Conservation (phyloP, 2,329 filamentous ascomycete species). For the Pyrenochaeta sp. region DNA sequence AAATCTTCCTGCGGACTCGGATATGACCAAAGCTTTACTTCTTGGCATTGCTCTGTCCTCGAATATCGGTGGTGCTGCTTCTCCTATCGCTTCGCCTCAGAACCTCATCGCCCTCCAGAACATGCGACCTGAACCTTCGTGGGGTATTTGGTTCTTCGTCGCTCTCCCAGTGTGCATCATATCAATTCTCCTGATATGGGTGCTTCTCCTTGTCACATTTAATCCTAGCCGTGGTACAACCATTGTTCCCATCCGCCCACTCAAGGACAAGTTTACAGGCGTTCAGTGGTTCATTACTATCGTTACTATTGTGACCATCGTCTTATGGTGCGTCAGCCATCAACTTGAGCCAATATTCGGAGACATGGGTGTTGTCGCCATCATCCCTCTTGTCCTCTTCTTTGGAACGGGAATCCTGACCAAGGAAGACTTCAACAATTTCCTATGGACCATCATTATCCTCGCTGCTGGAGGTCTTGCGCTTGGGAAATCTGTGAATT, state of each 20-base stretch:
- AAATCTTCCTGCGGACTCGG: conserved; percentile 86
- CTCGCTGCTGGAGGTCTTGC: conserved; percentile 92
- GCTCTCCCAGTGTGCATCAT: conserved; percentile 91
- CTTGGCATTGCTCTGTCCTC: conserved; percentile 93
- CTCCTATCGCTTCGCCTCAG: conserved; percentile 95
- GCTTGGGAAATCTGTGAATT: conserved; percentile 92
- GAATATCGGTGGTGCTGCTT: conserved; percentile 95
- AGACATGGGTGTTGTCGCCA: conserved; percentile 98
- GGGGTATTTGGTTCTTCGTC: conserved; percentile 97
- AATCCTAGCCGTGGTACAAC: conserved; percentile 82
- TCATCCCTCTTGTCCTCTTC: conserved; percentile 94
- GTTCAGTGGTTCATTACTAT: conserved; percentile 92
- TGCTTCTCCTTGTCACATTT: conserved; percentile 84
- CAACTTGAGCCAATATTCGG: conserved; percentile 87
- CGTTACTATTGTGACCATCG: conserved; percentile 84
- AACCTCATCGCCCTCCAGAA: conserved; percentile 97
- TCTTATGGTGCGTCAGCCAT: conserved; percentile 90
- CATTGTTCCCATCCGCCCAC: conserved; percentile 88
- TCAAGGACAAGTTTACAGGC: conserved; percentile 86
- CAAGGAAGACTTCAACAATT: conserved; percentile 99
- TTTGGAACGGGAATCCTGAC: conserved; percentile 96
- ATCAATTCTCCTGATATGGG: conserved; percentile 87
- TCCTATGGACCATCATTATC: conserved; percentile 99
- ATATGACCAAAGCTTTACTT: conserved; percentile 94
- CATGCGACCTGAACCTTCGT: conserved; percentile 90